These are phyloP conservation scores for Eucalyptus rudis DNA, from an alignment of 345 rosid genomes.

Conservation along the genomic window DNA sequence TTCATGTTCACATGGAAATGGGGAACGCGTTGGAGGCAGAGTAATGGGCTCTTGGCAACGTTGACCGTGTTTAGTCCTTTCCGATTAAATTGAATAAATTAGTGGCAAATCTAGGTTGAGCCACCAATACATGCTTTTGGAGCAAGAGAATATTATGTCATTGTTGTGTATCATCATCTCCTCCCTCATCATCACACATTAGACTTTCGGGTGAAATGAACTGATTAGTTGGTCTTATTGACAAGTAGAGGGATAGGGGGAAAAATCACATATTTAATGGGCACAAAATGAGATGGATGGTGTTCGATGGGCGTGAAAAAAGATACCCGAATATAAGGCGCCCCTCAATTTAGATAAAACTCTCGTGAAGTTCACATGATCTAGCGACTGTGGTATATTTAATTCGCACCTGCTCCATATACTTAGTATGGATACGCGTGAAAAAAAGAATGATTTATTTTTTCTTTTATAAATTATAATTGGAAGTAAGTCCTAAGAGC, in stretches of 20 bases:
- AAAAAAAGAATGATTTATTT: not conserved
- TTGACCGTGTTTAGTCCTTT: not conserved
- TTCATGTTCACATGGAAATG: not conserved
- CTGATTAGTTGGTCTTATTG: not conserved
- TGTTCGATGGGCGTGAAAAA: not conserved
- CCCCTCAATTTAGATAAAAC: not conserved
- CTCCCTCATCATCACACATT: not conserved
- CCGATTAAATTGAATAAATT: not conserved
- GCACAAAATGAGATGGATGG: not conserved
- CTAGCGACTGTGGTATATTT: accelerated
- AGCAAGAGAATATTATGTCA: not conserved
- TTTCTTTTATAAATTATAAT: not conserved
- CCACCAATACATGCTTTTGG: not conserved
- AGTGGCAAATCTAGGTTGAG: not conserved
- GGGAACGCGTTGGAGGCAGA: not conserved
- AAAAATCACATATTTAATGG: not conserved
- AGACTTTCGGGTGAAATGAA: not conserved
- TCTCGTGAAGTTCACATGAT: not conserved
- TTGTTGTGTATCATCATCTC: not conserved
- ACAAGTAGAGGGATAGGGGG: not conserved
- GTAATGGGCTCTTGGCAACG: not conserved
- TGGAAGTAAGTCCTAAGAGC: not conserved
- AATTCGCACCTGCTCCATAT: not conserved
- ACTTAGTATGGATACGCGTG: not conserved
- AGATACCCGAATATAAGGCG: accelerated